Evolutionary conservation across 768 basidiomycete genomes (phyloP).

Genomic region (Russula sp.): DNA sequence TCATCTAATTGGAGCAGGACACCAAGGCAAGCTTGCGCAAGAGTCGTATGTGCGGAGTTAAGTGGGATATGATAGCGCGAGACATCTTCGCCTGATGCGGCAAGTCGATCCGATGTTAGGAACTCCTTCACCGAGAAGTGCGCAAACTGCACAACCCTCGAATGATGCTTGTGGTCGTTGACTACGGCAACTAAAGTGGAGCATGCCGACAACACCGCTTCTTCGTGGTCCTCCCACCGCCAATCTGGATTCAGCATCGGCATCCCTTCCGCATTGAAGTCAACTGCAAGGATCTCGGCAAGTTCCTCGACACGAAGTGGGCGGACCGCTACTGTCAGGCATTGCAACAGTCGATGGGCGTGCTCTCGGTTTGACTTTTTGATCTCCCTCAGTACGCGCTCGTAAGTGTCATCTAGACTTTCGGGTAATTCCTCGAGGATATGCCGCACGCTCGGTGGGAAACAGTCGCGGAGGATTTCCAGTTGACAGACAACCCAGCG

Average conservation of each 20-base stretch:
- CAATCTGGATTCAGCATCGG: not conserved
- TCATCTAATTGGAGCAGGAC: not conserved
- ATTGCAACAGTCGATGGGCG: not conserved
- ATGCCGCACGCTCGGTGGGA: too few relatives aligned
- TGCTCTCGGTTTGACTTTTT: not conserved
- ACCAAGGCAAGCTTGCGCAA: not conserved
- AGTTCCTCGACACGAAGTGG: not conserved
- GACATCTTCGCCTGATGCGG: not conserved
- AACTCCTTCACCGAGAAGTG: not conserved
- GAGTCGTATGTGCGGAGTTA: not conserved
- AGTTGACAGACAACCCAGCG: too few relatives aligned
- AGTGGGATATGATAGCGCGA: not conserved
- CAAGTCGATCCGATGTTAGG: not conserved
- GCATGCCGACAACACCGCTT: not conserved
- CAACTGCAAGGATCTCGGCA: not conserved
- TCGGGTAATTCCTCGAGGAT: too few relatives aligned
- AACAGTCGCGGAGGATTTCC: too few relatives aligned
- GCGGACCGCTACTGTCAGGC: not conserved
- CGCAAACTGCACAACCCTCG: not conserved
- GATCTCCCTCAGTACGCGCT: not conserved
- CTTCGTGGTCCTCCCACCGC: not conserved
- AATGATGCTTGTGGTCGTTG: not conserved
- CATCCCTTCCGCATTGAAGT: not conserved
- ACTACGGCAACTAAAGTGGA: not conserved
- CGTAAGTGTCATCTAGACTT: too few relatives aligned